Conservation (phyloP, 768 basidiomycete genomes). For the Pulveroboletus sp. region DNA sequence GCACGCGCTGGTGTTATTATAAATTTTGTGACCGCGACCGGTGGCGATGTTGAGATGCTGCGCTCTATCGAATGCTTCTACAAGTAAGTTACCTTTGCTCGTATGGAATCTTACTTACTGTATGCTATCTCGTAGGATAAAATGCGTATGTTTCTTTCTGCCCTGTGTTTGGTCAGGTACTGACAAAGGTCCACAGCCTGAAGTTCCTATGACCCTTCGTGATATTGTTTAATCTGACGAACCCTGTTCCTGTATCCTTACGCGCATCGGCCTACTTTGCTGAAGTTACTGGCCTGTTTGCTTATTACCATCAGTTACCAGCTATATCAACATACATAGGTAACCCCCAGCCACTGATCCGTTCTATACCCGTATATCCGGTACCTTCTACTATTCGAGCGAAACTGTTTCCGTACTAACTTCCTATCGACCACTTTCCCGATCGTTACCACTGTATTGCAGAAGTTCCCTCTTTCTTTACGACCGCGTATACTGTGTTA, state of each 20-base stretch:
- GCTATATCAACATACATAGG: slow-evolving; percentile 48
- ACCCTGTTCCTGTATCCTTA: slow-evolving; percentile 81
- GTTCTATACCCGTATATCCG: slow-evolving; percentile 74
- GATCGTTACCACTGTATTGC: slow-evolving; percentile 68
- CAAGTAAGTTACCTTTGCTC: slow-evolving; percentile 51
- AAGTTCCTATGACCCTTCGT: slow-evolving; percentile 88
- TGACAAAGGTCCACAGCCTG: slow-evolving; percentile 53
- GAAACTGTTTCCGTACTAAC: slow-evolving; percentile 66
- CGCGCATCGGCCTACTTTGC: slow-evolving; percentile 43
- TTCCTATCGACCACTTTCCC: slow-evolving; percentile 36
- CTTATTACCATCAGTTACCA: slow-evolving; percentile 40
- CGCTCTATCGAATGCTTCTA: slow-evolving; percentile 99
- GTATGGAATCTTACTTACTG: slow-evolving; percentile 10
- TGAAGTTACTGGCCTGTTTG: slow-evolving; percentile 30
- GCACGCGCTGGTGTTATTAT: slow-evolving; percentile 88
- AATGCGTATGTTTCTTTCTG: slow-evolving; percentile 66
- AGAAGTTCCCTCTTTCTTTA: slow-evolving; percentile 28
- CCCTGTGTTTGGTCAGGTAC: slow-evolving; percentile 15
- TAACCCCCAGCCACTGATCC: slow-evolving; percentile 33
- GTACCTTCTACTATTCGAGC: slow-evolving; percentile 36
- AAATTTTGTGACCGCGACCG: slow-evolving; percentile 96
- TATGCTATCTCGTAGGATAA: slow-evolving; percentile 53
- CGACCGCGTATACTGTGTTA: slow-evolving; percentile 26
- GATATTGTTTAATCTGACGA: slow-evolving; percentile 72
- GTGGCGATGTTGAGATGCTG: slow-evolving; percentile 98